These are phyloP conservation scores for Torulaspora maleeae DNA, from an alignment of 805 yeast species.

Conservation along the genomic window DNA sequence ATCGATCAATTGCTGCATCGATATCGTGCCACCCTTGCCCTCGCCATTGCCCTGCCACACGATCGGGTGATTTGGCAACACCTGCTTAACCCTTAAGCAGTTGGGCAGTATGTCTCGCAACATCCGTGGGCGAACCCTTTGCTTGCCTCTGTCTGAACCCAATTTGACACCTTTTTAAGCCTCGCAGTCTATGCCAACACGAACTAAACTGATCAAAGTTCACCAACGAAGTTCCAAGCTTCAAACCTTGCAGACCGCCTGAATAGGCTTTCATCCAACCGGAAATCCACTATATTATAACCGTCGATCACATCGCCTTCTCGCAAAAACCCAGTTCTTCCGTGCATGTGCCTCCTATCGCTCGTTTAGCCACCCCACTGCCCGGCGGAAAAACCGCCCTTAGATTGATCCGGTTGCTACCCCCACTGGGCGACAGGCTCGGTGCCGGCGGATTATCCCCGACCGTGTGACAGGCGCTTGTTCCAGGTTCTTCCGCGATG, in stretches of 20 bases:
- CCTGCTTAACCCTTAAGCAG: constrained; percentile 10
- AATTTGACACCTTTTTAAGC: not conserved
- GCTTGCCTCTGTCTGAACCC: constrained; percentile 1
- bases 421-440: not conserved
- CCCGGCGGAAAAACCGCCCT: not conserved
- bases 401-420: not conserved
- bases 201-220: not conserved
- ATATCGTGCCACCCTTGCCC: constrained; percentile 1
- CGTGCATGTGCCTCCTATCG: not conserved
- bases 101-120: constrained; percentile 11
- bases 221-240: not conserved
- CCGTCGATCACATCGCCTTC: not conserved
- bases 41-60: constrained; percentile 7
- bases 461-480: not conserved
- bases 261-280: not conserved
- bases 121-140: constrained; percentile 4
- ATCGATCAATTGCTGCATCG: constrained; percentile 33
- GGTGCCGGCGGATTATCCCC: not conserved
- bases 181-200: not conserved
- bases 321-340: not conserved
- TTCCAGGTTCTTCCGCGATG: not conserved
- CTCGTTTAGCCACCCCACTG: not conserved
- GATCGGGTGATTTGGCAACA: constrained; percentile 6
- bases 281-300: not conserved
- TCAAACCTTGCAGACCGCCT: not conserved